Evolutionary conservation across 441 rosid species (phyloP), one percentile per base, ranked within the genome.

Genomic region (Populus hybrid): DNA sequence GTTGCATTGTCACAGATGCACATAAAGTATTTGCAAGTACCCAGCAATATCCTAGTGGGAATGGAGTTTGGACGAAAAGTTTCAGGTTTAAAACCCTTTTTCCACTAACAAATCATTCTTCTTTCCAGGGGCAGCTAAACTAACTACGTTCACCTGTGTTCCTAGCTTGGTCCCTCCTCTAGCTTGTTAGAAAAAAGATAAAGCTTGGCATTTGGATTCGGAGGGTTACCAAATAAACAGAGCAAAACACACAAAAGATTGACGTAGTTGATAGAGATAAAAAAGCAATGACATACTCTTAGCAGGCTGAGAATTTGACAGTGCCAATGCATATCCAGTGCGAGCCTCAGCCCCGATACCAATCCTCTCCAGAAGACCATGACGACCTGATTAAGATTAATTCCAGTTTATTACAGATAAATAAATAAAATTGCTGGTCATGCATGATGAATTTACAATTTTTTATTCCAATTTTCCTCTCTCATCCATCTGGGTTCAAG

Each of bases 261-360:
- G 74, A 21, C 8, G 42, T 42, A 46, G 70, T 67, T 35, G 59
- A 50, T 1, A 63, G 18, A 74, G 64, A 21, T 26, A 36, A 61
- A n/a, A 73, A 73, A 78, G 65, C 5, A 80, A 40, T 67, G 57
- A 30, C 86, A 70, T 89, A 90, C 98, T 23, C 89, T 87, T 76
- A 91, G 83, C 69, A 95, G 95, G 88, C 85, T 8, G 90, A 88
- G 83, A 87, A 90, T 81, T 93, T 91, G 95, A 83, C 54, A 93
- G 40, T 3, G 93, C 92, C 67, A 91, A 80, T 66, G 92, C 88
- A 63, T 88, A 83, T 69, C 95, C 88, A 38, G 82, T 81, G 38
- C 92, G 90, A 24, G 98, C 88, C 76, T 93, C 92, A 73, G 90
- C 86, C 85, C 79, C 81, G 67, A 89, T 34, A 50, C 96, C 95